Evolutionary conservation across 208 protist species (phyloP).

Genomic region (Acanthamoeba polyphaga): DNA sequence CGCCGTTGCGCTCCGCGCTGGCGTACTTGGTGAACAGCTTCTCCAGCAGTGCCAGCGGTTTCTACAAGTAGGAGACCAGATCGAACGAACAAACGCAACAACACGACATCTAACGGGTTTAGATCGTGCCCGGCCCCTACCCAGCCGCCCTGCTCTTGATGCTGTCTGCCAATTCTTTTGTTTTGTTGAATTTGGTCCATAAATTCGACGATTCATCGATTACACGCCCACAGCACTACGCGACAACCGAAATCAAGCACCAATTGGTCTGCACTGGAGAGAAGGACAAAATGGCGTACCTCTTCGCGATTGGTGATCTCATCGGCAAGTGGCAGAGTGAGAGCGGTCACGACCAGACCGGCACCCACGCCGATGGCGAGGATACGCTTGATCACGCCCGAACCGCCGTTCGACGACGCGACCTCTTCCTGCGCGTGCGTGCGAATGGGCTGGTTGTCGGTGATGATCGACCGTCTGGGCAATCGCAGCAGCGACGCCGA

Average conservation of each 20-base stretch:
- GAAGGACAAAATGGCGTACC: neutral
- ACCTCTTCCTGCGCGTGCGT: neutral
- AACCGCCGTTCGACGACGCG: neutral
- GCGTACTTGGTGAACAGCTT: conserved; percentile 69
- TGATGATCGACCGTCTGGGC: conserved; percentile 13
- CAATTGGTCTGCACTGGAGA: neutral
- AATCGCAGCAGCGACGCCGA: neutral
- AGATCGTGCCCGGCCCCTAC: neutral
- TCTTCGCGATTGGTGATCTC: conserved; percentile 25
- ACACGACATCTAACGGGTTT: neutral
- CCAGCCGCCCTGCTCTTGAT: too few species aligned
- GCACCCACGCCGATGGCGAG: conserved; percentile 21
- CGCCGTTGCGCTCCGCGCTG: conserved; percentile 48
- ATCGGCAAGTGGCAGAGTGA: conserved; percentile 17
- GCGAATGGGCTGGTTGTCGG: conserved; percentile 31
- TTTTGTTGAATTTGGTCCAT: too few species aligned
- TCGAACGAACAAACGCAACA: neutral
- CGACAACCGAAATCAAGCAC: neutral
- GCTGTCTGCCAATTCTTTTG: too few species aligned
- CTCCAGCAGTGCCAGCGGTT: conserved; percentile 47
- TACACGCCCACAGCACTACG: too few species aligned
- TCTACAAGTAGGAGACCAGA: neutral
- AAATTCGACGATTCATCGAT: neutral
- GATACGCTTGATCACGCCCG: neutral
- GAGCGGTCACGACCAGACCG: conserved; percentile 22